A percentile compares a stretch with the other conserved stretches of the same genome.
Evolutionary conservation across 441 rosid genomes (phyloP).

Genomic region (Viola pubescens): DNA sequence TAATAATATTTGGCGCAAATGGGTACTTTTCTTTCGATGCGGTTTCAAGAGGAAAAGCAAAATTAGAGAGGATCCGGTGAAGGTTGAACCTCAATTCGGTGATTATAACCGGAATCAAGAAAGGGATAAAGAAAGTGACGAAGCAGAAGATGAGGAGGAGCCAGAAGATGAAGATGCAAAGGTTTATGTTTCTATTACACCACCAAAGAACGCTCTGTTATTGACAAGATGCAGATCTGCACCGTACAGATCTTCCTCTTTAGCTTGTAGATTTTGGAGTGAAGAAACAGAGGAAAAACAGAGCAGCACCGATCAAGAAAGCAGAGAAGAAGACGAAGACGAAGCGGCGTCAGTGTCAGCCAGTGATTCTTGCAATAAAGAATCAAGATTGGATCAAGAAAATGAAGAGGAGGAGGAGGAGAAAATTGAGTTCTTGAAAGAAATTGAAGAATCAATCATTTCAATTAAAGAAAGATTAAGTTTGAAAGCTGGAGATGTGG

Average conservation of each 20-base stretch:
- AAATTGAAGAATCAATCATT: slow-evolving; percentile 20
- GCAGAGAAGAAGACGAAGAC: slow-evolving; percentile 21
- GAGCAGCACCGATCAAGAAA: slow-evolving; percentile 20
- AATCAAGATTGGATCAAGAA: slow-evolving; percentile 23
- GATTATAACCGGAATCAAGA: slow-evolving; percentile 17
- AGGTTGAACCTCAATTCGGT: slow-evolving; percentile 27
- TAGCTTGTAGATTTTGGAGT: slow-evolving; percentile 66
- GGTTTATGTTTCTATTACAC: slow-evolving; percentile 32
- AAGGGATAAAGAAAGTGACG: slow-evolving; percentile 17
- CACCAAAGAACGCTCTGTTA: slow-evolving; percentile 60
- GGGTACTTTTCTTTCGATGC: slow-evolving; percentile 25
- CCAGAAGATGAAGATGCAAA: slow-evolving; percentile 22
- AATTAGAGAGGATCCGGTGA: slow-evolving; percentile 28
- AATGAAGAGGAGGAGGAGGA: slow-evolving; percentile 18
- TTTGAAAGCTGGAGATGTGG: slow-evolving; percentile 13
- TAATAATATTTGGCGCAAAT: slow-evolving; percentile 37
- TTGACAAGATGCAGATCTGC: slow-evolving; percentile 84
- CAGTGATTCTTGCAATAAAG: slow-evolving; percentile 22
- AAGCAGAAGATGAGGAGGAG: slow-evolving; percentile 23
- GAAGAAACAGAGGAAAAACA: slow-evolving; percentile 26
- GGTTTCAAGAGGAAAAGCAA: slow-evolving; percentile 24
- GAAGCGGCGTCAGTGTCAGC: slow-evolving; percentile 24
- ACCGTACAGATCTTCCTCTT: slow-evolving; percentile 69
- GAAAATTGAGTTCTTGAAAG: slow-evolving; percentile 12
- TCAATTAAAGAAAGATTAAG: slow-evolving; percentile 14